A percentile compares a stretch with the other conserved stretches of the same genome.
These are phyloP conservation scores for Trichoderma hamatum DNA, from an alignment of 2,329 filamentous ascomycete genomes.

Conservation along the genomic window DNA sequence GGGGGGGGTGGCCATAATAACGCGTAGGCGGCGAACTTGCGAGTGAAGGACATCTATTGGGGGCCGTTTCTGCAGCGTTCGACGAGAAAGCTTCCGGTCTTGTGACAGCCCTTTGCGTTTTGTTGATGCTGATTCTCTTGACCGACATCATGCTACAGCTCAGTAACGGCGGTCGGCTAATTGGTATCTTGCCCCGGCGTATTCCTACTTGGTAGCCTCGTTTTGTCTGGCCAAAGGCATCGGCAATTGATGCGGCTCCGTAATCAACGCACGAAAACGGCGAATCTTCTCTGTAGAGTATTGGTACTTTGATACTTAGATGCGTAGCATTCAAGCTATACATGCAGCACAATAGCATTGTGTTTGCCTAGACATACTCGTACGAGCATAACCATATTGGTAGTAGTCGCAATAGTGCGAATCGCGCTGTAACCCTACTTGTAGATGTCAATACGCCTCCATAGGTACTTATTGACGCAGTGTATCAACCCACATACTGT, in stretches of 20 bases:
- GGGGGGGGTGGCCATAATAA: neutral
- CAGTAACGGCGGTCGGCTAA: slow-evolving; percentile 11
- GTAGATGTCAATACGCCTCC: neutral
- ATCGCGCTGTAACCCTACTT: neutral
- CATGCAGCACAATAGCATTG: neutral
- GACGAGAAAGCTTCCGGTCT: slow-evolving; percentile 5
- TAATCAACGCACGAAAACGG: neutral
- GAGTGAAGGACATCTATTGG: slow-evolving; percentile 1
- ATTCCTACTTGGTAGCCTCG: neutral
- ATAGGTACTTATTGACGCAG: neutral
- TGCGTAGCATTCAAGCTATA: neutral
- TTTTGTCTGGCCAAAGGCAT: neutral
- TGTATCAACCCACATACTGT: neutral
- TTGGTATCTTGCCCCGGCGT: neutral
- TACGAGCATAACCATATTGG: neutral
- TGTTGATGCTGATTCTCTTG: neutral
- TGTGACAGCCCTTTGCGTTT: slow-evolving; percentile 5
- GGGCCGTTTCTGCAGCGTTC: slow-evolving; percentile 15
- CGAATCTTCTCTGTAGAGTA: neutral
- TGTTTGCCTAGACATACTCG: neutral
- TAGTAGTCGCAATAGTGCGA: neutral
- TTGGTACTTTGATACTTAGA: neutral
- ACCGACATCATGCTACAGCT: slow-evolving; percentile 16
- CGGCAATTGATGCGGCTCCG: neutral
- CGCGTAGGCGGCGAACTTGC: slow-evolving; percentile 3